A percentile compares a stretch with the other conserved stretches of the same genome.
Evolutionary conservation across 768 basidiomycete genomes (phyloP).

Genomic region (Leccinellum albellum): DNA sequence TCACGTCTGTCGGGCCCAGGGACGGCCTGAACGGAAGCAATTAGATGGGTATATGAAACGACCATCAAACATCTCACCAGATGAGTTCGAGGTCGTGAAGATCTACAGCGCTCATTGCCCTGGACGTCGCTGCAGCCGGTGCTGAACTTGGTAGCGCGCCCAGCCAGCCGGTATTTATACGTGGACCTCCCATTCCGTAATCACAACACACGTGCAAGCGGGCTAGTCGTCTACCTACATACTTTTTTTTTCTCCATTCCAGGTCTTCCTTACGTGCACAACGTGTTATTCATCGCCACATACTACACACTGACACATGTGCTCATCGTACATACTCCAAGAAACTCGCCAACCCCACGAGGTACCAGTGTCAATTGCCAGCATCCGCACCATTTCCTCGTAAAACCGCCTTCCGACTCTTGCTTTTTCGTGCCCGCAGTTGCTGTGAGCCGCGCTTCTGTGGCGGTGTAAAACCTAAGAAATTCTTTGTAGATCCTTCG

Average conservation of each 20-base stretch:
- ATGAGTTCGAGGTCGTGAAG: conserved; percentile 50
- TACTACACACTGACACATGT: background rate
- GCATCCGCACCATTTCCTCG: conserved; percentile 28
- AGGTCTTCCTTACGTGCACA: conserved; percentile 9
- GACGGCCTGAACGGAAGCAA: conserved; percentile 49
- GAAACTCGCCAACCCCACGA: conserved; percentile 11
- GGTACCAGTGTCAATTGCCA: background rate
- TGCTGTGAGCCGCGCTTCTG: conserved; percentile 12
- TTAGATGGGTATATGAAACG: conserved; percentile 1
- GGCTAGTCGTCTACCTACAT: background rate
- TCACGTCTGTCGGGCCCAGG: conserved; percentile 49
- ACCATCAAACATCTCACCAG: conserved; percentile 39
- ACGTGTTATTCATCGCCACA: conserved; percentile 6
- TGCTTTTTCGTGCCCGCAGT: conserved; percentile 31
- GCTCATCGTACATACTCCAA: background rate
- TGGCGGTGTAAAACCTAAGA: conserved; percentile 31
- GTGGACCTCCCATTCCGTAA: conserved; percentile 17
- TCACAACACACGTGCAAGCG: conserved; percentile 16
- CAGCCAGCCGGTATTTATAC: conserved; percentile 22
- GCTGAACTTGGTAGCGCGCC: conserved; percentile 10
- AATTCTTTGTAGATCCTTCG: conserved; percentile 11
- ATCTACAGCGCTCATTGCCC: conserved; percentile 33
- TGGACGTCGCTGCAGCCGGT: conserved; percentile 19
- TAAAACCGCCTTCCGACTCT: conserved; percentile 33
- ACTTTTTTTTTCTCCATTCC: background rate